Base-by-base conservation (phyloP, 352 stramenopile genomes). In the Globisporangium orthogonon region DNA sequence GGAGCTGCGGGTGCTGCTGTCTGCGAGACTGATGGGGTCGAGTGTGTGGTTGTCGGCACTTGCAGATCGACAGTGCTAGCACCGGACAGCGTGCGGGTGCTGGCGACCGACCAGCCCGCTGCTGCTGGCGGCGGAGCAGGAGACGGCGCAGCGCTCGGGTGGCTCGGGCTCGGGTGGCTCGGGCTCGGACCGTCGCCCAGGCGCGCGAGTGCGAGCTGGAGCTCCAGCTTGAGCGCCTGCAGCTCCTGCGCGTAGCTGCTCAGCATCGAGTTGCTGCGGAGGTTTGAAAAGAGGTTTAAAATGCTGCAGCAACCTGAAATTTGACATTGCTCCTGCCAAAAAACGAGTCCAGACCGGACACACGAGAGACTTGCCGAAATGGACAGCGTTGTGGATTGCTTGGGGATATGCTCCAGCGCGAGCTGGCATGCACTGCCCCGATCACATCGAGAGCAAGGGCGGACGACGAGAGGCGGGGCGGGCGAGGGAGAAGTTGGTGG, bases 181-280 rank as follows among this genome's bases (percentile, higher is more conserved):
- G 10, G 57, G 23, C 23, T 23, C 23, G 23, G 23, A 23, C 23
- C 63, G n/a, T 68, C 46, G 18, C 65, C 57, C 17, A 86, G 51
- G 9, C 70, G 67, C 40, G 66, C 65, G 31, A 89, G 57, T 33
- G 78, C 73, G 63, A 58, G 64, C 46, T 81, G 76, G 39, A 89
- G 65, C 63, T 87, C 74, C n/a, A 59, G 33, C 63, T 83, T 86
- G 54, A 89, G 78, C 62, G 67, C 76, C 14, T 76, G 70, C 51
- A 89, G 66, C 63, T 89, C 78, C 31, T 71, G 56, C 54, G 63
- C 59, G 55, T 74, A 82, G 14, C 50, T 41, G 40, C 35, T 44
- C 48, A 65, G 48, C 60, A 65, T 48, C 23, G 23, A 23, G 31
- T 14, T 31, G 31, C 31, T 28, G 46, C 14, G 37, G 4, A 13